Evolutionary conservation across 495 filamentous ascomycete species (phyloP).

Genomic region (Penicillium cosmopolitanum): DNA sequence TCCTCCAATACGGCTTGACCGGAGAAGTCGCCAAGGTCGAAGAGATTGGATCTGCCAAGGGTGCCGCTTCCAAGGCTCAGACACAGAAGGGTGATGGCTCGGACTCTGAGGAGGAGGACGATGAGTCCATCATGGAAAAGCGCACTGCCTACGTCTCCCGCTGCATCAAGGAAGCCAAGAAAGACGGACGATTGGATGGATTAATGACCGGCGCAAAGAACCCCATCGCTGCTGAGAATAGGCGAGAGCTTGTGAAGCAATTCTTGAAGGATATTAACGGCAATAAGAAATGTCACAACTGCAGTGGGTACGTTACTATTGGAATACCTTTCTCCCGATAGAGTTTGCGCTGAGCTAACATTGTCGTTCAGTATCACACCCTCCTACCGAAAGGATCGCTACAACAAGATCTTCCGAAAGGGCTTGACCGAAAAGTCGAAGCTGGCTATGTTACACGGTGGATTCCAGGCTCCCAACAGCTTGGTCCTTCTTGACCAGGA

Average conservation of each 20-base stretch:
- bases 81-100: conserved; percentile 41
- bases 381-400: conserved; percentile 80
- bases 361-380: conserved; percentile 63
- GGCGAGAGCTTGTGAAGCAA: conserved; percentile 74
- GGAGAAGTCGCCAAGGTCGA: conserved; percentile 72
- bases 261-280: conserved; percentile 71
- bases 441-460: conserved; percentile 71
- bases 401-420: conserved; percentile 91
- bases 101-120: conserved; percentile 58
- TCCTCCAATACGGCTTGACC: conserved; percentile 84
- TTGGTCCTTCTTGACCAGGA: conserved; percentile 50
- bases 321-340: neutral
- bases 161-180: conserved; percentile 60
- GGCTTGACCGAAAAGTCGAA: conserved; percentile 69
- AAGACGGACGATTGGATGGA: conserved; percentile 46
- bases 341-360: conserved; percentile 16
- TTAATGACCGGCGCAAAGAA: conserved; percentile 69
- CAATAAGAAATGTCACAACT: conserved; percentile 72
- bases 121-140: conserved; percentile 65
- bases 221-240: conserved; percentile 75
- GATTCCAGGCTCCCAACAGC: conserved; percentile 69
- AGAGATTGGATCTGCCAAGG: conserved; percentile 47
- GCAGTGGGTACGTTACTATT: conserved; percentile 60
- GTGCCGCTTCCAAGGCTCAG: conserved; percentile 24
- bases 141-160: conserved; percentile 72